Percentiles rank a stretch among this genome's conserved stretches.
Evolutionary conservation across 1,284 basidiomycete genomes (phyloP).

Genomic region (Rugosomyces carneus): DNA sequence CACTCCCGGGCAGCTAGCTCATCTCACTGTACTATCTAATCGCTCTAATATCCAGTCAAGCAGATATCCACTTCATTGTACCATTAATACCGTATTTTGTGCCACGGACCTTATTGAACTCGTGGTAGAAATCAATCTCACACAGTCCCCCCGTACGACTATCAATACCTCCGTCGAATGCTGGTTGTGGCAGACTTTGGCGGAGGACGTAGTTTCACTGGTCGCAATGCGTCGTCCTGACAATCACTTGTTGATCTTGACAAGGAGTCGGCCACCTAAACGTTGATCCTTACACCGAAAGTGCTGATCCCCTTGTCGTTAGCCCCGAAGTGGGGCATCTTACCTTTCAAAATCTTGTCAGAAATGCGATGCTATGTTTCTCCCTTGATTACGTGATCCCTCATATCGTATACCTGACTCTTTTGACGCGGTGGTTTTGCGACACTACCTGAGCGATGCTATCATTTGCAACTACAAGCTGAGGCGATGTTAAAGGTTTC

Average conservation of each 20-base stretch:
- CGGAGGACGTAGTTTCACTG: constrained; percentile 6
- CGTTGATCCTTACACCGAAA: constrained; percentile 4
- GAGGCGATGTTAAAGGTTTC: constrained; percentile 15
- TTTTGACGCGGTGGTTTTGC: neutral
- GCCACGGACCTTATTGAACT: neutral
- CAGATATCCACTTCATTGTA: too few species aligned
- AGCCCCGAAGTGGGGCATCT: too few species aligned
- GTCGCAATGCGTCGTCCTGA: constrained; percentile 6
- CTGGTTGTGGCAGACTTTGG: neutral
- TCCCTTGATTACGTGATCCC: constrained; percentile 5
- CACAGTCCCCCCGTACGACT: too few species aligned
- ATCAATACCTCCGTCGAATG: neutral
- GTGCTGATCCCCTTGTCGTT: constrained; percentile 2
- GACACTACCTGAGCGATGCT: constrained; percentile 6
- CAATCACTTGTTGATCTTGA: constrained; percentile 7
- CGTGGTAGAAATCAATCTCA: neutral
- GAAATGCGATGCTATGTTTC: neutral
- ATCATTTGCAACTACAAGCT: constrained; percentile 9
- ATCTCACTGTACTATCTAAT: too few species aligned
- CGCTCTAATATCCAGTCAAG: too few species aligned
- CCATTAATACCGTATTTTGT: too few species aligned
- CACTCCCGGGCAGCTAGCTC: neutral
- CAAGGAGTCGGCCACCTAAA: constrained; percentile 1
- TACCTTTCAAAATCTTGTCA: too few species aligned
- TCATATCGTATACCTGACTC: constrained; percentile 2